Base-by-base conservation (phyloP, 208 protist species). In the Trypanosoma rangeli region DNA sequence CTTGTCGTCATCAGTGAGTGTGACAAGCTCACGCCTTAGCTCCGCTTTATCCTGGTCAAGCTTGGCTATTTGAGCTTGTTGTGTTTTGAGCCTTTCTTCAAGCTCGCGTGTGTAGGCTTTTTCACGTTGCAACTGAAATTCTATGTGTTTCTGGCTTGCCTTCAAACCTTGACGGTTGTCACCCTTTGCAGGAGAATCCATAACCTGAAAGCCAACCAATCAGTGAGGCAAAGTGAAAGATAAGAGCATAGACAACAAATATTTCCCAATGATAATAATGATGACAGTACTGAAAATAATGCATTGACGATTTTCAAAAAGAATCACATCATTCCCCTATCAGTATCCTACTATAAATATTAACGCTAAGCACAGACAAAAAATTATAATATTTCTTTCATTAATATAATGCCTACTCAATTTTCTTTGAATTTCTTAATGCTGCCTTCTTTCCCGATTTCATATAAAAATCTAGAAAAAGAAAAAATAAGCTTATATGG, bases 31-130 rank as follows among this genome's bases (percentile, higher is more conserved):
- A 3, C 89, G 82, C 12, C 89, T 85, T 18, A 93, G 74, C 58
- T 93, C 87, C 8, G 87, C 87, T 54, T 95, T 95, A 44, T 92
- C 90, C 62, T 93, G 90, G 35, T 92, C 86, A 1, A 95, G 70
- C 42, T 93, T 80, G 16, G 83, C 74, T 48, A 93, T 81, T 55
- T 92, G 87, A 16, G 79, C 74, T 28, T 87, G 80, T 20, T 90
- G 72, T 7, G 53, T 46, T 60, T 93, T 95, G 60, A 85, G 84
- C 64, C 83, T 85, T 2, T 75, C 82, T 35, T 92, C 79, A n/a
- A 95, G 66, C 50, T 93, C 84, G 60, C 80, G 83, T 18, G 81
- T 76, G 5, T 83, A 71, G 3, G 71, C 62, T 46, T 91, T 92
- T 50, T 93, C 87, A 3, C 89, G 82, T 65, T 90, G 87, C 24